phyloP scores from a whole-genome alignment of 2,329 filamentous ascomycete species.

The Penicillium thymicola region DNA sequence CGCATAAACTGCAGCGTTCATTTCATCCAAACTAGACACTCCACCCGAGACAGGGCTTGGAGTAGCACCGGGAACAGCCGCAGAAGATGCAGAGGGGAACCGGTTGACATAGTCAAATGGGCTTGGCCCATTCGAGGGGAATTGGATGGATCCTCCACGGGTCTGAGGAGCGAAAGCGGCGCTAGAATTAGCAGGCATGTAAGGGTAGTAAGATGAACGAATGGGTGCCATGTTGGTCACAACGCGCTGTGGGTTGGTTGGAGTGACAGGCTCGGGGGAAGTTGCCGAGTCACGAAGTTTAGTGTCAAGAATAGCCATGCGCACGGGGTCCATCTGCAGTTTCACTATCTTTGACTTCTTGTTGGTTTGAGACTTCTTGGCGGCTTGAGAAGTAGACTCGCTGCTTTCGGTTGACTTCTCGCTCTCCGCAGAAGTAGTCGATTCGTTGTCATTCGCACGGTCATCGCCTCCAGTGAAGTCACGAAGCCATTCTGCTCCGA shows the following conservation, averaged over 20 bases:
- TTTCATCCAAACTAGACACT: not conserved
- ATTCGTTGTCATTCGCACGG: not conserved
- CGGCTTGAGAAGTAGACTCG: not conserved
- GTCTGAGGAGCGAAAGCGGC: not conserved
- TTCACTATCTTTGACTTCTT: constrained; percentile 1
- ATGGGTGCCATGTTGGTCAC: not conserved
- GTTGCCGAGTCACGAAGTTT: not conserved
- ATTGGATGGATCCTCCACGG: not conserved
- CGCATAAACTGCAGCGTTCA: not conserved
- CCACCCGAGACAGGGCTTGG: not conserved
- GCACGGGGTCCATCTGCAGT: not conserved
- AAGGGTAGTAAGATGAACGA: not conserved
- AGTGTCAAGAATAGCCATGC: not conserved
- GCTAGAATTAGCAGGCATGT: not conserved
- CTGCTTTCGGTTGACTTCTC: not conserved
- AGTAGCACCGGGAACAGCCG: too few relatives aligned
- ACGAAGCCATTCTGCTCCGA: not conserved
- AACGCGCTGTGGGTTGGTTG: not conserved
- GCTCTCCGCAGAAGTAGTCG: not conserved
- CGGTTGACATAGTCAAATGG: not conserved
- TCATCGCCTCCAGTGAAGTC: not conserved
- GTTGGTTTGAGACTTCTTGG: not conserved
- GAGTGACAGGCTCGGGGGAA: not conserved
- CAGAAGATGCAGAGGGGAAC: not conserved
- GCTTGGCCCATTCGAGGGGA: not conserved